Conservation (phyloP, 106 monocot genomes). For the Hemerocallis citrina region DNA sequence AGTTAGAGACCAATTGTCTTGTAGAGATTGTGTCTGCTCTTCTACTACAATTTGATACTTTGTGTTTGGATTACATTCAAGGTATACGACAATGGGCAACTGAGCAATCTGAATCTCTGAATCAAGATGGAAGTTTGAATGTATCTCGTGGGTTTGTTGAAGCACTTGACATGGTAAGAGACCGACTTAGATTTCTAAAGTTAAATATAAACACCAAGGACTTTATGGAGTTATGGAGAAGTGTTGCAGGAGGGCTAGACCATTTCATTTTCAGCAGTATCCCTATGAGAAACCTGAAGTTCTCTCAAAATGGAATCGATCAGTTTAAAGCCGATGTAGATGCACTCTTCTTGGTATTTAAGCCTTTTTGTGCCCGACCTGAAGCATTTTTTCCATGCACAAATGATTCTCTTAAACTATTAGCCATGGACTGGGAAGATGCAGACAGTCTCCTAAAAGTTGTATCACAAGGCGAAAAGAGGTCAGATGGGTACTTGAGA, state of each 20-base stretch:
- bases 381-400: slow-evolving; percentile 62
- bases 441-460: slow-evolving; percentile 17
- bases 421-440: slow-evolving; percentile 22
- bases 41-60: slow-evolving; percentile 50
- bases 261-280: slow-evolving; percentile 68
- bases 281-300: slow-evolving; percentile 21
- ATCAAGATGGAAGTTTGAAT: slow-evolving; percentile 14
- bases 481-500: slow-evolving; percentile 1
- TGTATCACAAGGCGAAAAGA: slow-evolving; percentile 13
- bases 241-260: slow-evolving; percentile 55
- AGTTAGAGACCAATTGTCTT: slow-evolving; percentile 54
- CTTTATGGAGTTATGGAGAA: slow-evolving; percentile 76
- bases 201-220: slow-evolving; percentile 40
- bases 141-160: slow-evolving; percentile 39
- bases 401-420: slow-evolving; percentile 43
- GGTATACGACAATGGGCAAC: slow-evolving; percentile 13
- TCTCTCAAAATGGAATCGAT: slow-evolving; percentile 27
- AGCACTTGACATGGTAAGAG: slow-evolving; percentile 42
- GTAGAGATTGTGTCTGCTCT: slow-evolving; percentile 49
- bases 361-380: slow-evolving; percentile 52
- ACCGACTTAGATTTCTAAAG: slow-evolving; percentile 26
- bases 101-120: neutral
- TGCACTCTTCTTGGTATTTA: slow-evolving; percentile 51
- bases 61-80: slow-evolving; percentile 44
- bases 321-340: slow-evolving; percentile 53